Percentiles rank a stretch among this genome's conserved stretches.
These are phyloP conservation scores for Sclerotinia sclerotiorum DNA, from an alignment of 2,329 filamentous ascomycete species.

Conservation along the genomic window DNA sequence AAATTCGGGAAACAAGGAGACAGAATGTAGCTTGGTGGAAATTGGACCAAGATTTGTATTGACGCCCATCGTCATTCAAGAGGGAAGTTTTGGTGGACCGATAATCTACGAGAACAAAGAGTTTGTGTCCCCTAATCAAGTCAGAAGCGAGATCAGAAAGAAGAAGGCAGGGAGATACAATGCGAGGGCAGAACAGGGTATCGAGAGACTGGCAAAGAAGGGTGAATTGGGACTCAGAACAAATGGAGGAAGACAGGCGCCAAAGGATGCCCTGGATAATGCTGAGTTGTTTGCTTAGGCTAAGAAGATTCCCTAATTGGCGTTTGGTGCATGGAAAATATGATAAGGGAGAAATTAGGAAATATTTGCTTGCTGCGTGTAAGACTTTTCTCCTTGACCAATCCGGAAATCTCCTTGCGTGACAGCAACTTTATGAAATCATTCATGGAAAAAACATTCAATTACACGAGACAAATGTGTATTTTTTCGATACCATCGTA, in stretches of 20 bases:
- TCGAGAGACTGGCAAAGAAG: constrained; percentile 72
- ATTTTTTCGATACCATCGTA: background rate
- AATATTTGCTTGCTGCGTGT: background rate
- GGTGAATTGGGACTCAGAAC: constrained; percentile 73
- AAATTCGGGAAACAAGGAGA: constrained; percentile 51
- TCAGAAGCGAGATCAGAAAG: constrained; percentile 76
- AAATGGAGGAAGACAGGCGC: constrained; percentile 60
- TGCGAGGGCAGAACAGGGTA: constrained; percentile 68
- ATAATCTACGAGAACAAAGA: constrained; percentile 98
- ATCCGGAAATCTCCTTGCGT: background rate
- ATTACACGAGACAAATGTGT: background rate
- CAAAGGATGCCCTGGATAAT: constrained; percentile 72
- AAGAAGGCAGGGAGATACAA: constrained; percentile 78
- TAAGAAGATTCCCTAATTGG: constrained; percentile 19
- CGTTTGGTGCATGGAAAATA: constrained; percentile 23
- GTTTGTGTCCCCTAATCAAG: constrained; percentile 94
- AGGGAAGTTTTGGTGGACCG: constrained; percentile 91
- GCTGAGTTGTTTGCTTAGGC: constrained; percentile 69
- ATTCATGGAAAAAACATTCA: background rate
- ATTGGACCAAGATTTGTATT: constrained; percentile 92
- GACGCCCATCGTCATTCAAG: constrained; percentile 91
- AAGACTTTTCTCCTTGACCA: background rate
- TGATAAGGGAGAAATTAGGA: constrained; percentile 5
- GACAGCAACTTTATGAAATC: background rate
- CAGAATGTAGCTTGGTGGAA: constrained; percentile 81